Evolutionary conservation across 352 stramenopile genomes (phyloP).

Genomic region (Globisporangium carolinianum): DNA sequence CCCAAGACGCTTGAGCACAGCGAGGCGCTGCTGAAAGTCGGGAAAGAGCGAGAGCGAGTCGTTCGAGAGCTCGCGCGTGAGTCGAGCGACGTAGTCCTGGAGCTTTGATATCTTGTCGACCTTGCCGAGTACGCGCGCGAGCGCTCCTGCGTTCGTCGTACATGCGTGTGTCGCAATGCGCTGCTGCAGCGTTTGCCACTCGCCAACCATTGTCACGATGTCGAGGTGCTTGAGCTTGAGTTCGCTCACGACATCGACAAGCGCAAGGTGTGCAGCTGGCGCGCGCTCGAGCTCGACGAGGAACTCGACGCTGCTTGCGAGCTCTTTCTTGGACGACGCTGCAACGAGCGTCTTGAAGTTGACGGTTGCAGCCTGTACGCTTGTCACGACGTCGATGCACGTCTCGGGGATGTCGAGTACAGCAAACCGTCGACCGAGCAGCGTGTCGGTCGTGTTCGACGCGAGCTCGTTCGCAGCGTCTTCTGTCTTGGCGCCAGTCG

Average conservation of each 20-base stretch:
- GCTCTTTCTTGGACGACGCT: conserved; percentile 63
- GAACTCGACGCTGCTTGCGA: conserved; percentile 60
- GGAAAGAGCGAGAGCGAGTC: conserved; percentile 94
- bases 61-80: conserved; percentile 69
- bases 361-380: conserved; percentile 24
- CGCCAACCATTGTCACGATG: conserved; percentile 51
- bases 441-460: conserved; percentile 39
- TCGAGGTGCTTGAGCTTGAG: conserved; percentile 80
- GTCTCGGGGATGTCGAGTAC: conserved; percentile 75
- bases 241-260: conserved; percentile 65
- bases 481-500: conserved; percentile 14
- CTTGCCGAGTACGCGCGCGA: conserved; percentile 46
- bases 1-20: conserved; percentile 90
- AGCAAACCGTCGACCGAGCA: conserved; percentile 62
- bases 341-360: conserved; percentile 62
- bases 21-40: conserved; percentile 94
- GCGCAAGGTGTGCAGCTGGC: conserved; percentile 28
- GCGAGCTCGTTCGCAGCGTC: conserved; percentile 38
- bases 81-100: conserved; percentile 47
- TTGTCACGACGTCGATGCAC: conserved; percentile 66
- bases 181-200: conserved; percentile 54
- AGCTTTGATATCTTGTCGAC: conserved; percentile 76
- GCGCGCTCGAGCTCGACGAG: conserved; percentile 77
- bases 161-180: conserved; percentile 47
- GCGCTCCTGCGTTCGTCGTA: conserved; percentile 16